Evolutionary conservation across 768 basidiomycete genomes (phyloP), one percentile per base, ranked within the genome.

Genomic region (Podaxis rugospora): DNA sequence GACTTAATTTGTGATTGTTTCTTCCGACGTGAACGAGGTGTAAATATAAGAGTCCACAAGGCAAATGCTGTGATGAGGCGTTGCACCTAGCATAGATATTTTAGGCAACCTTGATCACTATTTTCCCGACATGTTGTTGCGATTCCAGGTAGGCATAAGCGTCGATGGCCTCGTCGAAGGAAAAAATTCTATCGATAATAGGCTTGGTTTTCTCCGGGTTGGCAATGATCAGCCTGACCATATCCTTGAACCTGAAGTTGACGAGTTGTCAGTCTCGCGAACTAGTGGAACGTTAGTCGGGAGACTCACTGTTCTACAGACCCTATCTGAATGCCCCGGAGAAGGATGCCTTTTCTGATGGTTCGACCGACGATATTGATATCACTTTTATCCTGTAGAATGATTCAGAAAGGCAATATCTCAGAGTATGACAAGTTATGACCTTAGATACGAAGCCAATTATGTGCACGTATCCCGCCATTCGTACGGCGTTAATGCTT

Each of bases 71-170:
- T 7, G 9, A 32, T 32, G 28, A 9, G 9, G 28, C 28, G 9
- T 32, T 2, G 9, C 7, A 32, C 7, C 28, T 7, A 2, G 28
- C 28, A 6, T 32, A 7, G 2, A 2, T 6, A 42, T 11, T 42
- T 42, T 42, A 14, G 13, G 66, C 54, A 16, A 84, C 77, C 68
- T 76, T 76, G 61, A 85, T 80, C 9, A 82, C 80, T 2, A 85
- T 78, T 70, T 87, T 86, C 18, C 85, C 86, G 21, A 86, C 80
- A 67, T 86, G 83, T 55, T 75, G 74, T 58, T 83, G 83, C 1
- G 76, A 78, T 59, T 76, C 73, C 59, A 84, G 72, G 66, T 85
- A 78, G 50, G 71, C 69, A 66, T 80, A 85, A 0, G 86, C 86
- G 49, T 79, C 74, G 35, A 74, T 68, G 7, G 79, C 72, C 27